Base-by-base conservation (phyloP, 2,329 filamentous ascomycete genomes). In the Exophiala mesophila region DNA sequence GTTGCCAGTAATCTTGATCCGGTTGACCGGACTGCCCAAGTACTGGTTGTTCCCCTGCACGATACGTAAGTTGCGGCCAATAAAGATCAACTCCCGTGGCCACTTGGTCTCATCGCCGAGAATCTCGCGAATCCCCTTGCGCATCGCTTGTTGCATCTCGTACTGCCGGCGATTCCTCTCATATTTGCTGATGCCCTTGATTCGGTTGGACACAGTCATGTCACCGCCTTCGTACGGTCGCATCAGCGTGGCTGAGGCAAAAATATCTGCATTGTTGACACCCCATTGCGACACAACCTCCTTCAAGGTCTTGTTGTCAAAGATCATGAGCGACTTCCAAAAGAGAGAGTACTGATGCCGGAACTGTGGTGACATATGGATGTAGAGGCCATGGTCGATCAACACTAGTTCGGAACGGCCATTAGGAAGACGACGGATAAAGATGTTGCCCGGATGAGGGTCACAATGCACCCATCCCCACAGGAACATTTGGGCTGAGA, bases 391-490 rank as follows among this genome's bases (percentile, higher is more conserved):
- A 64, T 98, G 92, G 64, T 98, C 92, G 60, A 98, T 95, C 24
- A 98, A 80, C 1, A 97, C 90, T 20, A 98, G 76, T 68, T 98
- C 88, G 1, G 90, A 76, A 31, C 80, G 76, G n/a, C 90, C 90
- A 31, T 75, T 82, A 1, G 88, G 85, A 12, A 87, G 73, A 6
- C 92, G 83, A 6, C 92, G 84, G 59, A 97, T 83, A 68, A 98
- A 95, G 63, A 97, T 92, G 67, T 98, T 98, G 19, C 90, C 90
- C 1, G 92, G 92, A 60, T 98, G 92, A 7, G 92, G 92, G 62
- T 98, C 92, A 67, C 90, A 96, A 69, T 98, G 90, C 0, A 97
- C 86, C 31, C 86, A 77, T 9, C 92, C 92, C 86, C 88, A 97
- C 52, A 94, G 83, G 71, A 96, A 98, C 76, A 97, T 97, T 61